These are phyloP conservation scores for Colletotrichum chrysophilum DNA, from an alignment of 2,329 filamentous ascomycete genomes.

Conservation along the genomic window DNA sequence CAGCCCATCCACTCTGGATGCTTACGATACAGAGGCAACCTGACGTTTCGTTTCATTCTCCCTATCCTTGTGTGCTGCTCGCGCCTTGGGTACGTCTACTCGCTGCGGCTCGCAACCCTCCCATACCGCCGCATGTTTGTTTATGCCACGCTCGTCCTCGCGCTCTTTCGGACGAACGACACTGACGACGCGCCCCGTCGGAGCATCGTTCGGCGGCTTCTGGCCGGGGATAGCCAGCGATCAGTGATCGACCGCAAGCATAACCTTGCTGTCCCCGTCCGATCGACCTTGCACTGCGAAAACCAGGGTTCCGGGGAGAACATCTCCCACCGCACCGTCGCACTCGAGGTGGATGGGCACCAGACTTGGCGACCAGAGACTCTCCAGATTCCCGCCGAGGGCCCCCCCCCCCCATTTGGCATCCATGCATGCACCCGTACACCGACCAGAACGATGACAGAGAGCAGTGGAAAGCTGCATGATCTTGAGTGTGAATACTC, in stretches of 20 bases:
- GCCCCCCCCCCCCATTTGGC: not conserved
- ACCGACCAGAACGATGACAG: constrained; percentile 2
- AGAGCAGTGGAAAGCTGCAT: constrained; percentile 10
- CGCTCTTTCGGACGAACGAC: not conserved
- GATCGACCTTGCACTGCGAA: not conserved
- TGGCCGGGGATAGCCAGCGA: not conserved
- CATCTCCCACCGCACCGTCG: constrained; percentile 9
- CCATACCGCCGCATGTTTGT: not conserved
- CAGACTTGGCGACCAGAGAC: not conserved
- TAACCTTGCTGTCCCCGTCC: not conserved
- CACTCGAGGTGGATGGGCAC: constrained; percentile 3
- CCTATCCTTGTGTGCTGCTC: not conserved
- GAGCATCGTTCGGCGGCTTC: not conserved
- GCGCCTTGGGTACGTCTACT: not conserved
- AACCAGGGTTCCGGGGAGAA: constrained; percentile 15
- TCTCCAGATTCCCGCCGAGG: not conserved
- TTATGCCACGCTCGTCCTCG: not conserved
- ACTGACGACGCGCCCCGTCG: not conserved
- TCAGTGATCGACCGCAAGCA: constrained; percentile 21
- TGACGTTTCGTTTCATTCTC: not conserved
- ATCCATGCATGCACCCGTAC: constrained; percentile 11
- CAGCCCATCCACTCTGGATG: not conserved
- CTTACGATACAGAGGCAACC: not conserved
- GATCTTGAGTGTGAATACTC: not conserved
- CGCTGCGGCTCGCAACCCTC: not conserved